Evolutionary conservation across 768 basidiomycete species (phyloP).

Genomic region (Neoboletus brunneissimus): DNA sequence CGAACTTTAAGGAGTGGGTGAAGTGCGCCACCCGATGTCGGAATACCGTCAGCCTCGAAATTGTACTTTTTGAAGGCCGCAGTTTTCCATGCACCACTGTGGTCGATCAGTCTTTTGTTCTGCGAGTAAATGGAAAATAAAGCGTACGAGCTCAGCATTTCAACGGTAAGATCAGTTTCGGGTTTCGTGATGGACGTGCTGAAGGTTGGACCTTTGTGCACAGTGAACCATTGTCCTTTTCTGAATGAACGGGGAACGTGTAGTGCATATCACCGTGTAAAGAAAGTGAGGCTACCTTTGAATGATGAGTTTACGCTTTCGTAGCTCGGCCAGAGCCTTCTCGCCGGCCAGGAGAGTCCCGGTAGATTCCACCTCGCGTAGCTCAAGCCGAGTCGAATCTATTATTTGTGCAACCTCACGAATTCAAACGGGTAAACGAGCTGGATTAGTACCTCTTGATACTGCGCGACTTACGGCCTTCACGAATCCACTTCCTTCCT

Average conservation of each 20-base stretch:
- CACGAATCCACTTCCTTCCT: constrained; percentile 84
- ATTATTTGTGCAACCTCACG: constrained; percentile 60
- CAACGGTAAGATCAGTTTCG: constrained; percentile 94
- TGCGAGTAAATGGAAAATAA: neutral
- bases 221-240: constrained; percentile 94
- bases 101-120: neutral
- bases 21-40: constrained; percentile 85
- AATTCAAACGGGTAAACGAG: constrained; percentile 3
- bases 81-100: constrained; percentile 91
- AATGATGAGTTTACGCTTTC: constrained; percentile 85
- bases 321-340: constrained; percentile 78
- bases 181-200: constrained; percentile 88
- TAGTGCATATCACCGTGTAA: neutral
- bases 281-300: constrained; percentile 57
- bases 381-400: constrained; percentile 73
- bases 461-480: constrained; percentile 60
- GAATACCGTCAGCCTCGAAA: constrained; percentile 93
- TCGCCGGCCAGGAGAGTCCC: constrained; percentile 76
- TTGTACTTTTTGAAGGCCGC: constrained; percentile 97
- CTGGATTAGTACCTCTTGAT: neutral
- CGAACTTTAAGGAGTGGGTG: constrained; percentile 97
- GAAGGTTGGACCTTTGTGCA: constrained; percentile 81
- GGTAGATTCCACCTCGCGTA: constrained; percentile 68
- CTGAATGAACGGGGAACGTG: constrained; percentile 39
- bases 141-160: constrained; percentile 87